A percentile compares a stretch with the other conserved stretches of the same genome.
Conservation (phyloP, 768 basidiomycete genomes). For the Boletellus sp. region DNA sequence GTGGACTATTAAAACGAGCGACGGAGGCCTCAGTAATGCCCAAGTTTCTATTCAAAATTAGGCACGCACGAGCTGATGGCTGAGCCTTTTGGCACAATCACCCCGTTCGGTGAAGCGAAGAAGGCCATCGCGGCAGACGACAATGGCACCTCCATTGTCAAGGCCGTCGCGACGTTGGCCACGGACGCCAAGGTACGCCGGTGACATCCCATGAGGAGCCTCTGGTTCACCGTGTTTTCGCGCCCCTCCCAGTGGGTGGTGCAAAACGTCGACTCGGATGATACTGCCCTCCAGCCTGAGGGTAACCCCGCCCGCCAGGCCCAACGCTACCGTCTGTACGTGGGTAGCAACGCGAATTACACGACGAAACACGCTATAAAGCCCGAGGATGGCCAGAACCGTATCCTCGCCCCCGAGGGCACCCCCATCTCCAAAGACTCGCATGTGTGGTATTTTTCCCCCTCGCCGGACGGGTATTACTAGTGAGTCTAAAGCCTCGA, state of each 20-base stretch:
- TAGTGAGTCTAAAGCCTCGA: not conserved
- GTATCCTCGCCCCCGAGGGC: not conserved
- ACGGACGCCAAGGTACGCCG: not conserved
- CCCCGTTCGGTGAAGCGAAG: not conserved
- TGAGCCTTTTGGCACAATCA: constrained; percentile 3
- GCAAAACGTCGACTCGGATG: constrained; percentile 5
- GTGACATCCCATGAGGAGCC: not conserved
- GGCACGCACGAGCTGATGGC: not conserved
- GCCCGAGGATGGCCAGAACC: not conserved
- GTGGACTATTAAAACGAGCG: too few relatives aligned
- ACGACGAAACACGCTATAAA: constrained; percentile 2
- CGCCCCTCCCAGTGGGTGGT: constrained; percentile 4
- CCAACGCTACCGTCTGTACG: constrained; percentile 10
- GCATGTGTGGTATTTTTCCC: constrained; percentile 3
- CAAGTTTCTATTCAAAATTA: too few relatives aligned
- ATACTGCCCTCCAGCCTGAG: too few relatives aligned
- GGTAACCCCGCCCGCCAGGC: too few relatives aligned
- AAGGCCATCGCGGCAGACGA: not conserved
- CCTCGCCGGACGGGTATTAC: constrained; percentile 5
- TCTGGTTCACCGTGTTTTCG: not conserved
- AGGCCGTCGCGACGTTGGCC: constrained; percentile 2
- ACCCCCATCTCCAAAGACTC: constrained; percentile 5
- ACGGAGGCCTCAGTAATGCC: too few relatives aligned
- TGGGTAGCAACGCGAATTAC: constrained; percentile 4
- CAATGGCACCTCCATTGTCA: not conserved